A percentile compares a stretch with the other conserved stretches of the same genome.
phyloP scores from a whole-genome alignment of 129 eudicot genomes.

The Helichrysum umbraculigerum region DNA sequence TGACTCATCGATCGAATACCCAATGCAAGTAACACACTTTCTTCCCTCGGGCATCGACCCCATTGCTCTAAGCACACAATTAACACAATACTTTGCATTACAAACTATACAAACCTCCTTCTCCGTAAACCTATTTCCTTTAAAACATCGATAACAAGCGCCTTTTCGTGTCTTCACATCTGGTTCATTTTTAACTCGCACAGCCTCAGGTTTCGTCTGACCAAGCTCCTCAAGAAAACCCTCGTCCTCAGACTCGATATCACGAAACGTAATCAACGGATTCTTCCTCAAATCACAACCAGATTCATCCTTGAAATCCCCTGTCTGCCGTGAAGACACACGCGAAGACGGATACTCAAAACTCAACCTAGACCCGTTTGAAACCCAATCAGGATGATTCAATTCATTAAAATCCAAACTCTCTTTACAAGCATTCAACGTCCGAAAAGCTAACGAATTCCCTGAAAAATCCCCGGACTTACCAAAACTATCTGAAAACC shows the following conservation, averaged over 20 bases:
- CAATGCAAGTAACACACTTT: constrained; percentile 90
- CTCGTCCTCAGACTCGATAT: constrained; percentile 50
- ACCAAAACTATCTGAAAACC: constrained; percentile 75
- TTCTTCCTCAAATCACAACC: constrained; percentile 49
- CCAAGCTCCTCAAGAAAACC: constrained; percentile 42
- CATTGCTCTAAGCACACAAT: constrained; percentile 97
- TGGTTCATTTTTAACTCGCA: constrained; percentile 53
- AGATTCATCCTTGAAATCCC: constrained; percentile 51
- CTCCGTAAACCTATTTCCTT: constrained; percentile 83
- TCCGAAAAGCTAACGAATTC: constrained; percentile 50
- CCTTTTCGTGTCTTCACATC: constrained; percentile 76
- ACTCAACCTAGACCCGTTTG: constrained; percentile 76
- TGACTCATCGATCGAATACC: constrained; percentile 79
- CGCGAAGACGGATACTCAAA: constrained; percentile 76
- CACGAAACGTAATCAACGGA: neutral
- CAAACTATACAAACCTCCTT: constrained; percentile 97
- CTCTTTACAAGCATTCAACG: constrained; percentile 52
- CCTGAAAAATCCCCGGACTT: constrained; percentile 73
- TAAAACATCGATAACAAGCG: constrained; percentile 82
- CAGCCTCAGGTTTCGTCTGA: constrained; percentile 39
- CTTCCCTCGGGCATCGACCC: constrained; percentile 99
- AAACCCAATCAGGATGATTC: constrained; percentile 69
- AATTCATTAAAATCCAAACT: constrained; percentile 55
- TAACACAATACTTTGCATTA: constrained; percentile 87
- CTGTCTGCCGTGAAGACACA: constrained; percentile 60